Conservation (phyloP, 176 grass and related monocot species). For the Guadua angustifolia region DNA sequence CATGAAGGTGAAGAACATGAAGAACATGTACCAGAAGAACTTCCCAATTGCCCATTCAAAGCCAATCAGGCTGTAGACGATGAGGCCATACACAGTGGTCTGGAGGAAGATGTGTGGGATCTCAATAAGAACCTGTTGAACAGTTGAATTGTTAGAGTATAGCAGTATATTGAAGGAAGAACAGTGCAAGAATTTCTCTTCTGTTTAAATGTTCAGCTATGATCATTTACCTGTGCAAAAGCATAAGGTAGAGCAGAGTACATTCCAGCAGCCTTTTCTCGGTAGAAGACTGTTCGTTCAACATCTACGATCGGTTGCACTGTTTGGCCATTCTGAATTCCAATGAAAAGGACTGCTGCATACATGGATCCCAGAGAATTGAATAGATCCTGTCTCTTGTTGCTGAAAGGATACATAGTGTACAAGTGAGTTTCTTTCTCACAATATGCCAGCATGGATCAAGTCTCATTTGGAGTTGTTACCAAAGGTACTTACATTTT, state of each 20-base stretch:
- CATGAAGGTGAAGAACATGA: constrained; percentile 99
- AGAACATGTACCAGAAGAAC: constrained; percentile 97
- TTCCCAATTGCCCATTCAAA: constrained; percentile 78
- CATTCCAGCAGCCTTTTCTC: constrained; percentile 95
- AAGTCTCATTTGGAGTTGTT: constrained; percentile 11
- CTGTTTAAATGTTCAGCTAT: background rate
- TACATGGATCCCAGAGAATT: constrained; percentile 93
- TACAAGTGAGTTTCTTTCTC: constrained; percentile 37
- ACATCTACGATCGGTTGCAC: constrained; percentile 93
- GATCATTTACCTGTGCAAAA: constrained; percentile 75
- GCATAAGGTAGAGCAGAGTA: constrained; percentile 94
- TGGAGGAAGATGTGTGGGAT: constrained; percentile 94
- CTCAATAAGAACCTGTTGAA: constrained; percentile 82
- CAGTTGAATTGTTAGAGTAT: constrained; percentile 16
- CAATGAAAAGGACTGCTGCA: constrained; percentile 86
- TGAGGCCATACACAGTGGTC: constrained; percentile 75
- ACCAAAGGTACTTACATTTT: constrained; percentile 71
- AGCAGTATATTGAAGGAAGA: constrained; percentile 14
- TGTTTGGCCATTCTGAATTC: constrained; percentile 87
- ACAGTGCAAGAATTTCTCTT: background rate
- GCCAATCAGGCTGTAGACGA: constrained; percentile 80
- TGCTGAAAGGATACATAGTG: constrained; percentile 48
- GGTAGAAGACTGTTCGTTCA: constrained; percentile 89
- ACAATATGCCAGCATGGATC: background rate
- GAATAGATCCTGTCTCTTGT: constrained; percentile 64